phyloP scores from a whole-genome alignment of 805 yeast species.

The Yamadazyma scolyti region DNA sequence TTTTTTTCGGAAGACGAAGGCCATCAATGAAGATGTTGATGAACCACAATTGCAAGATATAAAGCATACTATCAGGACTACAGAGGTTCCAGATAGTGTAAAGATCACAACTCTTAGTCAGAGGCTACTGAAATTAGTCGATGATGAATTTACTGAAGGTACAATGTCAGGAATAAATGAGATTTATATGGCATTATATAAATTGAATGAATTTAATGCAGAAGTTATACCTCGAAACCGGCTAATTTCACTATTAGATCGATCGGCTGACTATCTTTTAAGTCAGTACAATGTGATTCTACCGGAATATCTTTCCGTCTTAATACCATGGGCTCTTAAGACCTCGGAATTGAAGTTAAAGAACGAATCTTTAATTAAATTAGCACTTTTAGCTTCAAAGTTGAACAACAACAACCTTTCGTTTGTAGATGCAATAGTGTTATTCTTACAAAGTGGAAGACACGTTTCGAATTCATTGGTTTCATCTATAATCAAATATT shows the following conservation, averaged over 20 bases:
- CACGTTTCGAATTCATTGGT: slow-evolving; percentile 6
- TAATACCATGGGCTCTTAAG: slow-evolving; percentile 18
- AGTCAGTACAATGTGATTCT: slow-evolving; percentile 2
- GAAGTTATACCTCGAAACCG: not conserved
- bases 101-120: slow-evolving; percentile 2
- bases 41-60: slow-evolving; percentile 7
- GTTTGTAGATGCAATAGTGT: slow-evolving; percentile 3
- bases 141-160: slow-evolving; percentile 3
- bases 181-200: slow-evolving; percentile 11
- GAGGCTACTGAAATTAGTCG: slow-evolving; percentile 4
- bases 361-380: slow-evolving; percentile 17
- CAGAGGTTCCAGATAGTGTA: slow-evolving; percentile 5
- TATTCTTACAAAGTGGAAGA: slow-evolving; percentile 7
- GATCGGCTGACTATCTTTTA: slow-evolving; percentile 6
- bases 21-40: no score
- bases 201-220: slow-evolving; percentile 4
- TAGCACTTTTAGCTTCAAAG: slow-evolving; percentile 25
- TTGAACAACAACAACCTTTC: slow-evolving; percentile 1
- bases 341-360: slow-evolving; percentile 12
- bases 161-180: slow-evolving; percentile 4
- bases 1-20: no score
- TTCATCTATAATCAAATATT: slow-evolving; percentile 5
- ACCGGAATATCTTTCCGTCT: slow-evolving; percentile 26
- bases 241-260: slow-evolving; percentile 1
- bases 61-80: slow-evolving; percentile 7